These are phyloP conservation scores for Chlamydomonas sp. DNA, from an alignment of 139 green algal species.

Conservation along the genomic window DNA sequence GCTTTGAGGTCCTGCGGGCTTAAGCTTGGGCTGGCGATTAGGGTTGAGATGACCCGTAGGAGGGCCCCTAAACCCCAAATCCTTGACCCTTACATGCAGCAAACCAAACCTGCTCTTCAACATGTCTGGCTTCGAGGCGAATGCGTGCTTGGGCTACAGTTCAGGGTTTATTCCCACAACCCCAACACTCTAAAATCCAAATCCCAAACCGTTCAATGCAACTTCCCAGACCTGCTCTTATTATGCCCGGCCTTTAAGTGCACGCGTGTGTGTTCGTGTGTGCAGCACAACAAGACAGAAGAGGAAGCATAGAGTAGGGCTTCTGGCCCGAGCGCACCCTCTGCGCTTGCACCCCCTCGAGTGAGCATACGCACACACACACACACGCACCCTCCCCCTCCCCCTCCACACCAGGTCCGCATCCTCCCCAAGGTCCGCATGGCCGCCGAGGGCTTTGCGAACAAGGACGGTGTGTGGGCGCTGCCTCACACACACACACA, in stretches of 20 bases:
- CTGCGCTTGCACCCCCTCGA: background rate
- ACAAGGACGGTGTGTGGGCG: conserved; percentile 95
- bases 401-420: conserved; percentile 66
- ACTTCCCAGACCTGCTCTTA: conserved; percentile 99
- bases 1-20: too few relatives aligned
- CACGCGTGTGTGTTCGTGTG: background rate
- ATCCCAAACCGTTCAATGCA: too few relatives aligned
- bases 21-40: too few relatives aligned
- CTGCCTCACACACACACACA: too few relatives aligned
- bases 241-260: conserved; percentile 96
- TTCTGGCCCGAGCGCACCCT: too few relatives aligned
- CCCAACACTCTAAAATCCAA: background rate
- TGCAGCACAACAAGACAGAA: too few relatives aligned
- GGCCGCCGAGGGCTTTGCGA: conserved; percentile 78
- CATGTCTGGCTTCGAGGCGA: conserved; percentile 95
- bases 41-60: too few relatives aligned
- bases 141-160: background rate
- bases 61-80: too few relatives aligned
- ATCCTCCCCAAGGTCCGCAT: conserved; percentile 95
- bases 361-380: too few relatives aligned
- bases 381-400: too few relatives aligned
- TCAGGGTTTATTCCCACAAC: background rate
- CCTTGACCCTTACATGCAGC: too few relatives aligned
- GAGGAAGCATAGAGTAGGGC: too few relatives aligned
- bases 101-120: conserved; percentile 99